Conservation (phyloP, 225 moss, liverwort and hornwort genomes). For the Neckera pumila region DNA sequence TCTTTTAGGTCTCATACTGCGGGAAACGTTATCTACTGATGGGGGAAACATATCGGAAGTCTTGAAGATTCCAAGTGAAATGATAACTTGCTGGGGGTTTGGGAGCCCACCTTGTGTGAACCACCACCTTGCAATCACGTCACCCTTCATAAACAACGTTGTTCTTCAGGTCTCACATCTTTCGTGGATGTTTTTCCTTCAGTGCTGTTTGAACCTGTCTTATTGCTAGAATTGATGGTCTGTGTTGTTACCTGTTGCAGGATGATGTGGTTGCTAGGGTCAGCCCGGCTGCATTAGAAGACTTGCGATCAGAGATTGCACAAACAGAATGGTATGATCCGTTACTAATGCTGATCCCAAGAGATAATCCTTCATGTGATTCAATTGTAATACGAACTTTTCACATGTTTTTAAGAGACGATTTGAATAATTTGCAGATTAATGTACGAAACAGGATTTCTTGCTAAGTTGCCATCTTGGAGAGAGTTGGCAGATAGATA, state of each 20-base stretch:
- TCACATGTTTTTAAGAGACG: neutral
- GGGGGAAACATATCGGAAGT: slow-evolving; percentile 29
- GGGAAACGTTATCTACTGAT: slow-evolving; percentile 16
- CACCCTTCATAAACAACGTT: slow-evolving; percentile 46
- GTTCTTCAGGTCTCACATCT: slow-evolving; percentile 58
- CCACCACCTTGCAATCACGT: slow-evolving; percentile 33
- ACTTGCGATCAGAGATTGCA: slow-evolving; percentile 66
- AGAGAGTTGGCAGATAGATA: neutral
- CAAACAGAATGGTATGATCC: slow-evolving; percentile 66
- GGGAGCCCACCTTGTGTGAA: slow-evolving; percentile 86
- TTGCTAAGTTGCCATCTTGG: neutral
- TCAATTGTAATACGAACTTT: neutral
- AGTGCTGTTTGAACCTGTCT: neutral
- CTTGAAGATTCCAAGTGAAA: slow-evolving; percentile 39
- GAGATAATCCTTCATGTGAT: neutral
- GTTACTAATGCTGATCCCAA: neutral
- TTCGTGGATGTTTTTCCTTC: neutral
- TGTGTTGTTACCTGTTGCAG: slow-evolving; percentile 12
- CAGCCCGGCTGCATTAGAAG: slow-evolving; percentile 79
- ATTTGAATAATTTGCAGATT: neutral
- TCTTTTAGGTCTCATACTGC: slow-evolving; percentile 51
- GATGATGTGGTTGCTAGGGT: slow-evolving; percentile 84
- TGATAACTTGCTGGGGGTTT: slow-evolving; percentile 76
- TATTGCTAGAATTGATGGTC: neutral
- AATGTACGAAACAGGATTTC: neutral